These are phyloP conservation scores for Poa annua DNA, from an alignment of 176 grass and related monocot genomes.

Conservation along the genomic window DNA sequence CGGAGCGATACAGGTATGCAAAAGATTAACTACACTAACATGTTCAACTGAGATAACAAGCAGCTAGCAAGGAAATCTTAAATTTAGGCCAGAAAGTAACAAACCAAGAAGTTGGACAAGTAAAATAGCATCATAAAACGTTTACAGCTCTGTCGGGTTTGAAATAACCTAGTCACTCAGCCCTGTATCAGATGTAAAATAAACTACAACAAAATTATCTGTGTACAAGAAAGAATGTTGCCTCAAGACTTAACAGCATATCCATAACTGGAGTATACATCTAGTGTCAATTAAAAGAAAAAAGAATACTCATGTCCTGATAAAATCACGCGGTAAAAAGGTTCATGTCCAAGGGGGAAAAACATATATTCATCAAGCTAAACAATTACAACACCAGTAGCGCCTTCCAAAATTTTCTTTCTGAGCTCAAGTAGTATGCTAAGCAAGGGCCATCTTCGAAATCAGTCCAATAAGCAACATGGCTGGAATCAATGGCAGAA, in stretches of 20 bases:
- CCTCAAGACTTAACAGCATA: conserved; percentile 49
- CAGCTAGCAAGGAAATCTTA: background rate
- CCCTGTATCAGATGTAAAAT: conserved; percentile 26
- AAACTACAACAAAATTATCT: conserved; percentile 43
- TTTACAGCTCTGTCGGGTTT: background rate
- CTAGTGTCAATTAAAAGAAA: conserved; percentile 47
- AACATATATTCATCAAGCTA: conserved; percentile 44
- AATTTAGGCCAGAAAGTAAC: background rate
- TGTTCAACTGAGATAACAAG: background rate
- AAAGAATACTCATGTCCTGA: conserved; percentile 49
- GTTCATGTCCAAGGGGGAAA: conserved; percentile 23
- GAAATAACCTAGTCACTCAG: conserved; percentile 2
- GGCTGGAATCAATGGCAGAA: background rate
- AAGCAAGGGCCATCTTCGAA: conserved; percentile 38
- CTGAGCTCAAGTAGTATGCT: conserved; percentile 41
- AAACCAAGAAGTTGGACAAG: background rate
- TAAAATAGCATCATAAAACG: background rate
- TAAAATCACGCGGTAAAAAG: conserved; percentile 50
- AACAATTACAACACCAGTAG: conserved; percentile 53
- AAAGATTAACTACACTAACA: background rate
- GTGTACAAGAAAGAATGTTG: conserved; percentile 59
- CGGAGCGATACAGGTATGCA: no score
- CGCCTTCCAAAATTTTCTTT: conserved; percentile 29
- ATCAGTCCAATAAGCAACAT: conserved; percentile 18
- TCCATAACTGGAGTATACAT: conserved; percentile 59